Base-by-base conservation (phyloP, 371 early-diverging fungal genomes). In the Circinella minor region DNA sequence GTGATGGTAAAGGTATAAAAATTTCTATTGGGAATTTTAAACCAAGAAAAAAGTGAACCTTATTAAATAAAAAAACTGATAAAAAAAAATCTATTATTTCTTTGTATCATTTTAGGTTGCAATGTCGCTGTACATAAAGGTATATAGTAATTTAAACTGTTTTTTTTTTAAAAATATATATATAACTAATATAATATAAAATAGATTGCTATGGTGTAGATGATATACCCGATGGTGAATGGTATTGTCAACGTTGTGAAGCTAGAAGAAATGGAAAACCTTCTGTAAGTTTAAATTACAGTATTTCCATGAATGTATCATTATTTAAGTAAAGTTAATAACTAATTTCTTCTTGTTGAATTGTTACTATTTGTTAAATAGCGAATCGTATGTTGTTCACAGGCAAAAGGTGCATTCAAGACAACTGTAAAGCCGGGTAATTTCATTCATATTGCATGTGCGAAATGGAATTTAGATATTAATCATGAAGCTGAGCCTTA, bases 371-470 rank as follows among this genome's bases (percentile, higher is more conserved):
- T n/a, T 9, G 6, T 9, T 51, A 51, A 13, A 18, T 43, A 89
- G 89, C 81, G 78, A 27, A 75, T 76, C 18, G 71, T 86, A 27
- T 89, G 89, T 39, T 89, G 89, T 65, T 80, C 83, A 5, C 72
- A 67, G 27, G 73, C 63, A 39, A 67, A 75, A 14, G 88, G 89
- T 9, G 88, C 88, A 14, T 76, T 87, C 47, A 87, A 84, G 66
- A 83, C 78, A 20, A 87, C 89, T 0, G 75, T 71, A 6, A 70
- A 74, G n/a, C 76, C 81, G 39, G 86, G 82, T 15, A 75, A 80
- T 61, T 89, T 83, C 66, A 86, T 88, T 71, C 89, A 89, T 67
- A 81, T 84, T 7, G 85, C 86, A 10, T 89, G 89, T 70, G 88
- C 88, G 5, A 69, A 80, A 43, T 87, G 85, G 78, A 80, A 82